phyloP scores from a whole-genome alignment of 495 filamentous ascomycete genomes.

The Xylaria intraflava region DNA sequence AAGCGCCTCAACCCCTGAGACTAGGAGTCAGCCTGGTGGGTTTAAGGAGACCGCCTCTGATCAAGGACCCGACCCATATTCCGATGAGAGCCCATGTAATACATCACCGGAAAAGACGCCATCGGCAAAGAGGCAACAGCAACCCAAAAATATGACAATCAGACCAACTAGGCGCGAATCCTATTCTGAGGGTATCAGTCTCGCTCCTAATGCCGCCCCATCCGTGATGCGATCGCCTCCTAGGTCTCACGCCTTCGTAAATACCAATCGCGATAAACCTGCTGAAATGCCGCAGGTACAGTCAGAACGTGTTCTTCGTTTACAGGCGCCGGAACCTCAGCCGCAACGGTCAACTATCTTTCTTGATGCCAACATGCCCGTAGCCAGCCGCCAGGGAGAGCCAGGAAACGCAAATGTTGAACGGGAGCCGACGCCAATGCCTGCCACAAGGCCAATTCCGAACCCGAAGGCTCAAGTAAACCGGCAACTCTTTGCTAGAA shows the following conservation, averaged over 20 bases:
- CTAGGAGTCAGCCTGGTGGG: slow-evolving; percentile 19
- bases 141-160: slow-evolving; percentile 17
- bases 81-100: slow-evolving; percentile 22
- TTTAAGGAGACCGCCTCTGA: slow-evolving; percentile 18
- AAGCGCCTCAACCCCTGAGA: slow-evolving; percentile 28
- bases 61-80: slow-evolving; percentile 18
- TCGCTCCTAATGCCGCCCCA: slow-evolving; percentile 10
- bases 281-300: slow-evolving; percentile 15
- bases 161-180: slow-evolving; percentile 21
- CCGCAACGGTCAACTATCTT: slow-evolving; percentile 23
- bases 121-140: slow-evolving; percentile 23
- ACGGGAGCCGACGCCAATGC: slow-evolving; percentile 17
- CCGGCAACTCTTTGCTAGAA: slow-evolving; percentile 18
- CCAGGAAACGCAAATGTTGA: slow-evolving; percentile 19
- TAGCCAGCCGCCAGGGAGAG: slow-evolving; percentile 20
- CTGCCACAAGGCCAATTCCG: not conserved
- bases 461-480: slow-evolving; percentile 21
- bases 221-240: slow-evolving; percentile 11
- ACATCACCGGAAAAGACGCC: slow-evolving; percentile 28
- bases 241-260: slow-evolving; percentile 11
- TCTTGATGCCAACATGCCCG: slow-evolving; percentile 23
- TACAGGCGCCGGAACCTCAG: slow-evolving; percentile 14
- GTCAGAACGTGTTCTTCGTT: slow-evolving; percentile 6
- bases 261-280: slow-evolving; percentile 12
- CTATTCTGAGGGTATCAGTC: slow-evolving; percentile 18